phyloP scores from a whole-genome alignment of 176 grass and related monocot genomes.

The Oryza brachyantha region DNA sequence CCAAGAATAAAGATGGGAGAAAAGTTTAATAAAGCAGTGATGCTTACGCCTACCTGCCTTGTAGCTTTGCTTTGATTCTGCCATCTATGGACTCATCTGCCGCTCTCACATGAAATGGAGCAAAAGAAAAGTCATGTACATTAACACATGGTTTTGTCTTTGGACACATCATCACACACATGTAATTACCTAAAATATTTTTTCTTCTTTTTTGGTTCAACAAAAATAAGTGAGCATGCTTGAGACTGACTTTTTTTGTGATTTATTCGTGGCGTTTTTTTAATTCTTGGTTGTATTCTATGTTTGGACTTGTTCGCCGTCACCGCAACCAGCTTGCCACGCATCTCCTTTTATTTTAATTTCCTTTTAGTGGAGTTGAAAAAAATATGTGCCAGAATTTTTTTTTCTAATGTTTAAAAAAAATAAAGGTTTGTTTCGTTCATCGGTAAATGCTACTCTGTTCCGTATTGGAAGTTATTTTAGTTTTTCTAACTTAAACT shows the following conservation, averaged over 20 bases:
- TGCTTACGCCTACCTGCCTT: not conserved
- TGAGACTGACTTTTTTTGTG: not conserved
- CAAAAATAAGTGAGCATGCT: not conserved
- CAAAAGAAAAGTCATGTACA: not conserved
- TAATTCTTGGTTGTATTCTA: not conserved
- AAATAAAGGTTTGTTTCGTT: not conserved
- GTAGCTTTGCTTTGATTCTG: not conserved
- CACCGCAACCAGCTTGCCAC: not conserved
- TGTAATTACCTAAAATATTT: not conserved
- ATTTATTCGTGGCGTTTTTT: too few species aligned
- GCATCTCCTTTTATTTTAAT: not conserved
- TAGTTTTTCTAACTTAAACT: too few species aligned
- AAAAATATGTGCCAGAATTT: not conserved
- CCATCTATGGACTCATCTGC: slow-evolving; percentile 27
- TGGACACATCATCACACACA: not conserved
- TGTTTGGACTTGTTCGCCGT: not conserved
- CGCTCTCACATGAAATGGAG: not conserved
- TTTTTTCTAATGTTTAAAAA: not conserved
- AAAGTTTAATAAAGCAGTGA: slow-evolving; percentile 5
- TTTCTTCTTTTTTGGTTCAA: not conserved
- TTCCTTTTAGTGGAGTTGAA: not conserved
- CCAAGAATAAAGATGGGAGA: slow-evolving; percentile 39
- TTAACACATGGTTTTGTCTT: slow-evolving; percentile 1
- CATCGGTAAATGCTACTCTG: too few species aligned
- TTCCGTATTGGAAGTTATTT: too few species aligned